These are phyloP conservation scores for Vitis rupestris DNA, from an alignment of 164 flowering plant species.

Conservation along the genomic window DNA sequence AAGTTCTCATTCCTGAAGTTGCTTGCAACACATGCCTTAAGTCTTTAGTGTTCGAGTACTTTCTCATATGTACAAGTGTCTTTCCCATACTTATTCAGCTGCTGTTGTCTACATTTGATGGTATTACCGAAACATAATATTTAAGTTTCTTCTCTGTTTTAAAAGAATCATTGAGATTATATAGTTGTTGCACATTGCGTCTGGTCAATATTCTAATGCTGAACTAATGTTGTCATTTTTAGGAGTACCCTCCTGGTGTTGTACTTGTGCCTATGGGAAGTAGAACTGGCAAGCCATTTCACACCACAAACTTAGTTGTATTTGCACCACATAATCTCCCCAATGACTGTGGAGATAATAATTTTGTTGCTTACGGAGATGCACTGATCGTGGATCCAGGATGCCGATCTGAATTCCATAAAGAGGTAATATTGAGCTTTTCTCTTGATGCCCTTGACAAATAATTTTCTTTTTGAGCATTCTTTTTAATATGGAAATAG, in stretches of 20 bases:
- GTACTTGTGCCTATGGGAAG: constrained; percentile 77
- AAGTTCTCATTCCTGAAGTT: no score
- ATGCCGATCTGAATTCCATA: constrained; percentile 52
- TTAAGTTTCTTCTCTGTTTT: no score
- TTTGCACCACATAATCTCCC: constrained; percentile 53
- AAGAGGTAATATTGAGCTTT: constrained; percentile 47
- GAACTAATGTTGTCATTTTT: constrained; percentile 18
- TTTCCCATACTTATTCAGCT: no score
- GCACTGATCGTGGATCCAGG: constrained; percentile 94
- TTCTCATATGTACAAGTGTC: no score
- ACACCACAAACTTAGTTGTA: constrained; percentile 83
- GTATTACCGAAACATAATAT: no score
- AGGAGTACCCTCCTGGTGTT: constrained; percentile 97
- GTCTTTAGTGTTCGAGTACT: no score
- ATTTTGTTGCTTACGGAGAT: constrained; percentile 62
- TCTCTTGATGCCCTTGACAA: not conserved
- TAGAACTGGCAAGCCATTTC: constrained; percentile 75
- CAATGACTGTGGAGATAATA: constrained; percentile 18
- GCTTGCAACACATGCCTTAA: no score
- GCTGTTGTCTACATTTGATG: no score
- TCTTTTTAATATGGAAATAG: not conserved
- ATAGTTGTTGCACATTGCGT: not conserved
- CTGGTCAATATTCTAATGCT: not conserved
- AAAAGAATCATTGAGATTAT: no score
- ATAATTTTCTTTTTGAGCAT: not conserved